phyloP scores from a whole-genome alignment of 2,329 filamentous ascomycete genomes.

The Sporothrix mexicana region DNA sequence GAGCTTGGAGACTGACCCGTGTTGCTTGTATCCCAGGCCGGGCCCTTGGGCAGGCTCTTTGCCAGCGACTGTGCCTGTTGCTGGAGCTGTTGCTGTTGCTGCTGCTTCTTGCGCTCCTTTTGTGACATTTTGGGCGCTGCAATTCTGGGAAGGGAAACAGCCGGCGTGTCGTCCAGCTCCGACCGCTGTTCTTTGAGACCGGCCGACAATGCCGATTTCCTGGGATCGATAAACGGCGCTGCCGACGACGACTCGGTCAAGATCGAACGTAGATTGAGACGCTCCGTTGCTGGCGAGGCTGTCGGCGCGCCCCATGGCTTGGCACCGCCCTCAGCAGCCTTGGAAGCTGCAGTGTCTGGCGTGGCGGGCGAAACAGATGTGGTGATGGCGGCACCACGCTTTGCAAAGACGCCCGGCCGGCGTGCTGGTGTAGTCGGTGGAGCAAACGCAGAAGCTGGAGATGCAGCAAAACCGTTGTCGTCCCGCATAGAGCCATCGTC shows the following conservation, averaged over 20 bases:
- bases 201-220: constrained; percentile 58
- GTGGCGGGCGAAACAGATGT: background rate
- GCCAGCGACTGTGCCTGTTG: constrained; percentile 59
- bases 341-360: constrained; percentile 1
- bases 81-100: constrained; percentile 64
- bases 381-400: background rate
- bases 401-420: constrained; percentile 8
- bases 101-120: constrained; percentile 85
- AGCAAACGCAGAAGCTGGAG: background rate
- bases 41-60: constrained; percentile 39
- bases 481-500: background rate
- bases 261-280: constrained; percentile 77
- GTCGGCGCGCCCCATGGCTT: constrained; percentile 58
- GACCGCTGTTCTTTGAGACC: constrained; percentile 58
- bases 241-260: constrained; percentile 64
- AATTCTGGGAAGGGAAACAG: constrained; percentile 42
- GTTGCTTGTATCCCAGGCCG: constrained; percentile 42
- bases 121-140: constrained; percentile 75
- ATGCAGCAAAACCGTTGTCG: background rate
- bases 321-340: background rate
- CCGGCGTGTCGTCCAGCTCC: background rate
- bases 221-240: constrained; percentile 42
- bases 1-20: constrained; percentile 41
- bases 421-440: constrained; percentile 8
- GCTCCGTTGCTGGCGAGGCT: constrained; percentile 58